phyloP scores from a whole-genome alignment of 306 rosid species.

The Urtica urens region DNA sequence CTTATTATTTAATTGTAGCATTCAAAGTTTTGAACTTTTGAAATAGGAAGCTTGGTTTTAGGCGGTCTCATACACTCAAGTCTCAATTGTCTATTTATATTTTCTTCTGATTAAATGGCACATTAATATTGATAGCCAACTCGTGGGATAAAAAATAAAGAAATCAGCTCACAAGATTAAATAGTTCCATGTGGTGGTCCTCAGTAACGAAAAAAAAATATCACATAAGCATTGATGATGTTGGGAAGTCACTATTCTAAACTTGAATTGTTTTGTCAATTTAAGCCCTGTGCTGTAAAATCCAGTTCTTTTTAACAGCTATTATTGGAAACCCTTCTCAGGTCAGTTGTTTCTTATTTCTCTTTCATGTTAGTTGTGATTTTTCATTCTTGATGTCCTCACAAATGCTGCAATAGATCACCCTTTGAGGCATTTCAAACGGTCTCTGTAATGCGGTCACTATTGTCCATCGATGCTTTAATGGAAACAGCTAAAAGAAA shows the following conservation, averaged over 20 bases:
- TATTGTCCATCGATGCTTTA: neutral
- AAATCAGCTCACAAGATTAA: neutral
- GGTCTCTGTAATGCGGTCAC: neutral
- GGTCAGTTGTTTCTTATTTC: conserved; percentile 13
- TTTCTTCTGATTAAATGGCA: neutral
- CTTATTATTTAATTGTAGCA: neutral
- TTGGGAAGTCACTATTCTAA: neutral
- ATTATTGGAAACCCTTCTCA: conserved; percentile 9
- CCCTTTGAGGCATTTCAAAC: conserved; percentile 1
- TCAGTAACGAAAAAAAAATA: too few relatives aligned
- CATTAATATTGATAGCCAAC: neutral
- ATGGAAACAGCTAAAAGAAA: neutral
- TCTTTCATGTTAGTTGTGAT: conserved; percentile 29
- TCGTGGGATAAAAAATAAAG: conserved; percentile 1
- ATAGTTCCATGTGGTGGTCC: conserved; percentile 2
- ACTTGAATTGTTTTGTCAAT: neutral
- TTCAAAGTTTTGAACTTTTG: neutral
- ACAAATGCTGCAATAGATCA: neutral
- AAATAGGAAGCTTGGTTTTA: neutral
- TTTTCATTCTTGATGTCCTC: conserved; percentile 13
- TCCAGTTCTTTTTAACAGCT: neutral
- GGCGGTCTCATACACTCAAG: too few relatives aligned
- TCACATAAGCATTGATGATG: neutral
- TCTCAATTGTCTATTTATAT: neutral
- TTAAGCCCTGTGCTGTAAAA: neutral